Evolutionary conservation across 2,329 filamentous ascomycete genomes (phyloP), one percentile per base, ranked within the genome.

Genomic region (Pestalotiopsis sp.): DNA sequence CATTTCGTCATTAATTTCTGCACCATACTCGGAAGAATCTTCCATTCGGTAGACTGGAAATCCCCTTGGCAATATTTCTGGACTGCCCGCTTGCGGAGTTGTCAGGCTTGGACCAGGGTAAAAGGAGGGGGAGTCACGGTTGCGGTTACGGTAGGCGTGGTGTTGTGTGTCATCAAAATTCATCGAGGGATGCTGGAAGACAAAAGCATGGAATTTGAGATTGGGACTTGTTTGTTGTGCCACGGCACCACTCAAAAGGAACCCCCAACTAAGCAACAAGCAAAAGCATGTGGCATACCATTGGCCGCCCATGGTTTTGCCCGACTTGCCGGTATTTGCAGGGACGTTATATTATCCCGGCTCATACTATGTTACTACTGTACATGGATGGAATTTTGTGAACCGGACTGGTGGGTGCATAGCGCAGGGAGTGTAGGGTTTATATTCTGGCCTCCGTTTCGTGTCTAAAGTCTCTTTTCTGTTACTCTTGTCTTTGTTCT

Each of bases 91-190:
- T 79, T 78, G 78, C 76, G 77, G 79, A 77, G 78, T 78, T 72
- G 76, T 75, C 78, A 74, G 77, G 72, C 80, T 81, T 82, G 81
- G 36, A 67, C 82, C 82, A 83, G 80, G 82, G 78, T 79, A 76
- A 77, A 74, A 72, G 78, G 74, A 52, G 45, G 77, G 75, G 72
- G 74, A 75, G 72, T 76, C 74, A 73, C 74, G 76, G 74, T 73
- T 75, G 73, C 72, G 70, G 77, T 74, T 73, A 73, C 70, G 73
- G 72, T 68, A 72, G 75, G 75, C 73, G 73, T 72, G 73, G 74
- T 76, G 74, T 75, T 74, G 72, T 67, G 72, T 71, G 72, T 71
- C 68, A 71, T 63, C 70, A 71, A 75, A 72, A 74, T 72, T 72
- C 72, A 78, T 81, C 80, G 78, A 76, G 76, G 75, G 72, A 79